These are phyloP conservation scores for Diospyros kaki DNA, from an alignment of 148 eudicot genomes.

Conservation along the genomic window DNA sequence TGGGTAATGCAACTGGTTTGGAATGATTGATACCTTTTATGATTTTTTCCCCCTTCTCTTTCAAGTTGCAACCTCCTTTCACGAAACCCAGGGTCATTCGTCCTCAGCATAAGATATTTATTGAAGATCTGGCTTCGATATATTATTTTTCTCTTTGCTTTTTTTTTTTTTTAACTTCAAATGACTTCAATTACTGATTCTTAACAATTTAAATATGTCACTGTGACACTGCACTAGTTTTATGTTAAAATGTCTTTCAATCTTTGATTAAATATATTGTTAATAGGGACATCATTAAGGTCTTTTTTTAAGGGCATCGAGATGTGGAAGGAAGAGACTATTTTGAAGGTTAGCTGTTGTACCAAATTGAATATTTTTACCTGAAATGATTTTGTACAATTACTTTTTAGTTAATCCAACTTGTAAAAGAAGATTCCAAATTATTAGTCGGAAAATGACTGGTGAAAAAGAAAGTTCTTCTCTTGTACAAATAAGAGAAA, in stretches of 20 bases:
- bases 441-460: not conserved
- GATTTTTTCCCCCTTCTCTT: not conserved
- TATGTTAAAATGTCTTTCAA: not conserved
- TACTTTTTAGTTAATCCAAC: not conserved
- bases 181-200: not conserved
- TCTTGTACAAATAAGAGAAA: too few relatives aligned
- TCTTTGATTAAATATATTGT: not conserved
- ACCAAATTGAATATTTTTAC: not conserved
- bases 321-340: conserved; percentile 97
- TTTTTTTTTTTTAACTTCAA: not conserved
- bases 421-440: not conserved
- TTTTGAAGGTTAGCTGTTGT: conserved; percentile 49
- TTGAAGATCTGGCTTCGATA: not conserved
- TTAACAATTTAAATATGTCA: not conserved
- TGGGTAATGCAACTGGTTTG: conserved; percentile 36
- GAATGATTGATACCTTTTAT: not conserved
- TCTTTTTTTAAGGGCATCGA: conserved; percentile 70
- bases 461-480: too few relatives aligned
- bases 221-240: not conserved
- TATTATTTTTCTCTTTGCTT: not conserved
- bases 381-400: too few relatives aligned
- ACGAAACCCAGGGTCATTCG: not conserved
- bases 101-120: not conserved
- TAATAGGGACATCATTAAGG: conserved; percentile 84
- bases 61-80: not conserved